Conservation (phyloP, 768 basidiomycete species). For the Amyloporia xantha region DNA sequence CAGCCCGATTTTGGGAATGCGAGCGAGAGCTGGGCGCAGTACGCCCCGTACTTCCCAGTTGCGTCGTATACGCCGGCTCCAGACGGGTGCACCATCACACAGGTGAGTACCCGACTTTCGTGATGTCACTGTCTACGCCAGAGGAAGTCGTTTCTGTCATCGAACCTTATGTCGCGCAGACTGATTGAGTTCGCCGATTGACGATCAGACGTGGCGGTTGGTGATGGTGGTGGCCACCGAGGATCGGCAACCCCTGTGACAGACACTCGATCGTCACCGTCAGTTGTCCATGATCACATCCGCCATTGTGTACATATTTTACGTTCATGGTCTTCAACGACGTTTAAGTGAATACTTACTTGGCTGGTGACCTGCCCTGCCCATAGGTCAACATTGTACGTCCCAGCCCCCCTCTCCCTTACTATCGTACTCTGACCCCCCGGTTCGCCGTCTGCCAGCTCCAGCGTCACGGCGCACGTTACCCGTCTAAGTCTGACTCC, state of each 20-base stretch:
- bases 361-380: no score
- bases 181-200: no score
- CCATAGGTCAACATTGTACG: conserved; percentile 56
- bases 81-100: conserved; percentile 42
- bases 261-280: no score
- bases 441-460: conserved; percentile 35
- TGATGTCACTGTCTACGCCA: neutral
- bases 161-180: no score
- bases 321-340: no score
- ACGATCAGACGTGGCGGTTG: no score
- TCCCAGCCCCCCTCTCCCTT: no score
- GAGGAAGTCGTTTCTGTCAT: no score
- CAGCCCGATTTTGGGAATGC: neutral
- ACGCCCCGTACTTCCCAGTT: conserved; percentile 53
- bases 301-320: no score
- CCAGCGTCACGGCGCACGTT: conserved; percentile 77
- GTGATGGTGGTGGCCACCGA: no score
- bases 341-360: neutral
- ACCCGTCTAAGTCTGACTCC: conserved; percentile 50
- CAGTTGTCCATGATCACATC: no score
- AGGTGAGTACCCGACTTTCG: conserved; percentile 32
- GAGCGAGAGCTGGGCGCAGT: conserved; percentile 43
- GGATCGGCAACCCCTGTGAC: no score
- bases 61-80: conserved; percentile 42
- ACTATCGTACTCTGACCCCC: neutral